These are phyloP conservation scores for Kodamaea hsintzibuensis DNA, from an alignment of 805 yeast species.

Conservation along the genomic window DNA sequence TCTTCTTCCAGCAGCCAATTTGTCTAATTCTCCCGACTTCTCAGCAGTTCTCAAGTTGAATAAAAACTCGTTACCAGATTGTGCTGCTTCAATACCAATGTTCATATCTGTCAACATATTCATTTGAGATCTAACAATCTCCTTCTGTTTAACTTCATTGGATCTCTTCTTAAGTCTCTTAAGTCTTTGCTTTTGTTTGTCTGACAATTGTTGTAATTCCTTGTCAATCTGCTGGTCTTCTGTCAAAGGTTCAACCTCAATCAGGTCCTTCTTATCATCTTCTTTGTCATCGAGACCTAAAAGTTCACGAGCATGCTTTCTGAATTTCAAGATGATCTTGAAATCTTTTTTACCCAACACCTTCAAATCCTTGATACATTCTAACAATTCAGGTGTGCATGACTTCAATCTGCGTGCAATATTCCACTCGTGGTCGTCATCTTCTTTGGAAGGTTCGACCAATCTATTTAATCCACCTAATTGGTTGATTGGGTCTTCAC, in stretches of 20 bases:
- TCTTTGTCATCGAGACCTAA: constrained; percentile 66
- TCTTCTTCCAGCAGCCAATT: constrained; percentile 75
- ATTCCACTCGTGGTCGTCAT: constrained; percentile 67
- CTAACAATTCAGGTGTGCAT: constrained; percentile 76
- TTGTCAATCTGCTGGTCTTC: constrained; percentile 90
- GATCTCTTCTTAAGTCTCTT: constrained; percentile 82
- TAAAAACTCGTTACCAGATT: constrained; percentile 71
- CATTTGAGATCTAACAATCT: constrained; percentile 89
- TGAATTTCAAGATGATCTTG: constrained; percentile 80
- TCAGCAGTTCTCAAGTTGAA: constrained; percentile 86
- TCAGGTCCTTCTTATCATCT: constrained; percentile 46
- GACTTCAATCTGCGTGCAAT: constrained; percentile 68
- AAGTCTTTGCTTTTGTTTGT: constrained; percentile 62
- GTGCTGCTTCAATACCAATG: constrained; percentile 90
- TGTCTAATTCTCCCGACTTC: constrained; percentile 77
- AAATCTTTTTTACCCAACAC: constrained; percentile 95
- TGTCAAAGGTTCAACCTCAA: constrained; percentile 68
- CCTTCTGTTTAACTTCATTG: constrained; percentile 85
- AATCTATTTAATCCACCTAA: constrained; percentile 75
- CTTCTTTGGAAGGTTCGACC: constrained; percentile 47
- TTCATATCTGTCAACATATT: constrained; percentile 92
- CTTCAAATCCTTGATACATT: constrained; percentile 86
- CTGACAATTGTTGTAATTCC: constrained; percentile 74
- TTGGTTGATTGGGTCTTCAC: constrained; percentile 79
- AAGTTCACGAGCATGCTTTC: constrained; percentile 78